Evolutionary conservation across 2,329 filamentous ascomycete species (phyloP).

Genomic region (Amylocarpus encephaloides): DNA sequence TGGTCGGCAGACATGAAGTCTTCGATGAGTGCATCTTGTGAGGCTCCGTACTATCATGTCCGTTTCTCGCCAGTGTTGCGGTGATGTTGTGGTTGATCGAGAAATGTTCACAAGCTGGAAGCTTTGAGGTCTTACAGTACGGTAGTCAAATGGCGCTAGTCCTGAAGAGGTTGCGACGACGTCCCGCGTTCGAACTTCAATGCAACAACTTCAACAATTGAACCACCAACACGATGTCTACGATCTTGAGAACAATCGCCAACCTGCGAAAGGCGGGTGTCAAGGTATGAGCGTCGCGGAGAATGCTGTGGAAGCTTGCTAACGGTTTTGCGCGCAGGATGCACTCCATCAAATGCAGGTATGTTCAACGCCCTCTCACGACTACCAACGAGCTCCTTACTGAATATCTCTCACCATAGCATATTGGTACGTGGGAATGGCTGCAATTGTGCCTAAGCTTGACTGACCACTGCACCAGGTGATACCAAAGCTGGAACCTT

Average conservation of each 20-base stretch:
- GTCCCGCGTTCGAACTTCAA: conserved; percentile 11
- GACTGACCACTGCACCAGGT: conserved; percentile 46
- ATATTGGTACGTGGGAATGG: conserved; percentile 24
- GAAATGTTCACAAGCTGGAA: background rate
- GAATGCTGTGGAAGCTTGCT: conserved; percentile 25
- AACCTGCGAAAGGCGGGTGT: conserved; percentile 84
- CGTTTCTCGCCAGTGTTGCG: background rate
- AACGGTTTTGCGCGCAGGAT: conserved; percentile 52
- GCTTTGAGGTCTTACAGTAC: background rate
- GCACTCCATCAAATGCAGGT: conserved; percentile 90
- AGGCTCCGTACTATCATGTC: conserved; percentile 33
- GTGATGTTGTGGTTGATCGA: background rate
- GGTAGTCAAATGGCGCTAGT: conserved; percentile 9
- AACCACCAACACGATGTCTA: conserved; percentile 68
- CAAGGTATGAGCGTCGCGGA: conserved; percentile 54
- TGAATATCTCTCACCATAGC: conserved; percentile 23
- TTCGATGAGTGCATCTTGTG: conserved; percentile 30
- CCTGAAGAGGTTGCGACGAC: conserved; percentile 18
- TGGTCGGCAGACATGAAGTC: conserved; percentile 21
- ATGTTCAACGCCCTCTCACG: conserved; percentile 40
- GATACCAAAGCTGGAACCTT: conserved; percentile 92
- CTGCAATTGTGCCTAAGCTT: background rate
- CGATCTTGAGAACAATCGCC: conserved; percentile 74
- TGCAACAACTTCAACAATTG: conserved; percentile 20
- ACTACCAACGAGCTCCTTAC: conserved; percentile 16